These are phyloP conservation scores for Ilex aquifolium DNA, from an alignment of 257 asterid genomes.

Conservation along the genomic window DNA sequence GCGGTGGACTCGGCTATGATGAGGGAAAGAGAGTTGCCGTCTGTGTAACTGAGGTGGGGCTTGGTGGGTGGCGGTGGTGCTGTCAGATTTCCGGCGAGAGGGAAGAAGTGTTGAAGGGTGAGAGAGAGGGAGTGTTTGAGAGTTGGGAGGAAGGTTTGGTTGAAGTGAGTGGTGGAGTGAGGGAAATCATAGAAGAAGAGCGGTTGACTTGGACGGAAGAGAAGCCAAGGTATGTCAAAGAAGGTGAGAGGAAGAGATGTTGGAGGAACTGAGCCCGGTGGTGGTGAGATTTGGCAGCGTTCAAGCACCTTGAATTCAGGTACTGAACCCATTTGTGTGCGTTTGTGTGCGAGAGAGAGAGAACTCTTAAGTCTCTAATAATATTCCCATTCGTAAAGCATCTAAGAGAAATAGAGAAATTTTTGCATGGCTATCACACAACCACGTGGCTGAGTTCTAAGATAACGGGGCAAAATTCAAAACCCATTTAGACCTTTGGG, in stretches of 20 bases:
- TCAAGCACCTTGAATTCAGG: constrained; percentile 21
- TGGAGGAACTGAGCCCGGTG: constrained; percentile 25
- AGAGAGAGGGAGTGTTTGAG: constrained; percentile 37
- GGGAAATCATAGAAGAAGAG: constrained; percentile 44
- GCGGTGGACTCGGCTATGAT: constrained; percentile 23
- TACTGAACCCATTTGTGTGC: no score
- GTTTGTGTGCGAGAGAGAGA: no score
- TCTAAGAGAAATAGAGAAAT: no score
- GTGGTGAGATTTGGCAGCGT: constrained; percentile 34
- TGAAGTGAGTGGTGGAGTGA: constrained; percentile 18
- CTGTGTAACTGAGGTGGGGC: constrained; percentile 22
- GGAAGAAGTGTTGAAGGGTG: constrained; percentile 41
- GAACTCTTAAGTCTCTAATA: no score
- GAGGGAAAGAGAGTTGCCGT: constrained; percentile 32
- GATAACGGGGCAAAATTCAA: no score
- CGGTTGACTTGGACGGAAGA: constrained; percentile 33
- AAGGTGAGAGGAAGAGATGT: constrained; percentile 42
- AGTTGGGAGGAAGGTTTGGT: constrained; percentile 19
- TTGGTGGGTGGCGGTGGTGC: constrained; percentile 2
- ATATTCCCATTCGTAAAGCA: no score
- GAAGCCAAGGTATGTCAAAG: constrained; percentile 50
- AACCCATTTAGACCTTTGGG: no score
- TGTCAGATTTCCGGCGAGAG: constrained; percentile 43
- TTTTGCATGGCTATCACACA: no score
- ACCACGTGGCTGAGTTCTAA: no score